phyloP scores from a whole-genome alignment of 441 rosid species.

The Dalechampia spathulata region DNA sequence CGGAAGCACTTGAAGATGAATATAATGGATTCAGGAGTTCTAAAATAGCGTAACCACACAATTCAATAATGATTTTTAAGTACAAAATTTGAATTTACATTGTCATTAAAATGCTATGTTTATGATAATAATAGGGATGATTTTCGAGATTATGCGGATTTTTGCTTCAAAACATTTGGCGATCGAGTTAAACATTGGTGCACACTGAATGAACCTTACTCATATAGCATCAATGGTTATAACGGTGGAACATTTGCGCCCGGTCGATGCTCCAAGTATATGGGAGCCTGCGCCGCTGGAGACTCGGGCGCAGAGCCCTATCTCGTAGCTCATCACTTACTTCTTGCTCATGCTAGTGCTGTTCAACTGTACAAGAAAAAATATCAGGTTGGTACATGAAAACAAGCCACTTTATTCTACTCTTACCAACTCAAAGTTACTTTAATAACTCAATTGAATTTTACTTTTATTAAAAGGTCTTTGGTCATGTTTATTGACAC shows the following conservation, averaged over 20 bases:
- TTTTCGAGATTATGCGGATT: slow-evolving; percentile 12
- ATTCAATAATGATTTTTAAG: neutral
- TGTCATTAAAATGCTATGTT: too few species aligned
- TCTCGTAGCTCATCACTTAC: slow-evolving; percentile 15
- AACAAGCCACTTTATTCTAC: too few species aligned
- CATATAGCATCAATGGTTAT: slow-evolving; percentile 4
- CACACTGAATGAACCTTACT: slow-evolving; percentile 15
- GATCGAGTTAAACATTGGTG: slow-evolving; percentile 22
- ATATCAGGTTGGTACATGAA: slow-evolving; percentile 16
- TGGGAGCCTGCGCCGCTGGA: slow-evolving; percentile 13
- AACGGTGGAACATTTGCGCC: slow-evolving; percentile 13
- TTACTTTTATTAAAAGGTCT: too few species aligned
- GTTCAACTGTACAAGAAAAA: slow-evolving; percentile 15
- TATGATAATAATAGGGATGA: slow-evolving; percentile 2
- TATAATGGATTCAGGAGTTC: slow-evolving; percentile 25
- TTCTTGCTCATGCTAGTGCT: slow-evolving; percentile 20
- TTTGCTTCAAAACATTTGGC: slow-evolving; percentile 20
- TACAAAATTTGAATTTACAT: neutral
- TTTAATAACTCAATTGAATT: too few species aligned
- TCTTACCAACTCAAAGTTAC: too few species aligned
- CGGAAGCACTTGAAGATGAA: slow-evolving; percentile 27
- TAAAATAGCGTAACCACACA: slow-evolving; percentile 20
- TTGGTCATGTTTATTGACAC: too few species aligned
- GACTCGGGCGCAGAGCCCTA: slow-evolving; percentile 21
- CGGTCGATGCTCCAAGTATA: slow-evolving; percentile 19